Conservation (phyloP, 2,329 filamentous ascomycete genomes). For the Diaporthe sp. region DNA sequence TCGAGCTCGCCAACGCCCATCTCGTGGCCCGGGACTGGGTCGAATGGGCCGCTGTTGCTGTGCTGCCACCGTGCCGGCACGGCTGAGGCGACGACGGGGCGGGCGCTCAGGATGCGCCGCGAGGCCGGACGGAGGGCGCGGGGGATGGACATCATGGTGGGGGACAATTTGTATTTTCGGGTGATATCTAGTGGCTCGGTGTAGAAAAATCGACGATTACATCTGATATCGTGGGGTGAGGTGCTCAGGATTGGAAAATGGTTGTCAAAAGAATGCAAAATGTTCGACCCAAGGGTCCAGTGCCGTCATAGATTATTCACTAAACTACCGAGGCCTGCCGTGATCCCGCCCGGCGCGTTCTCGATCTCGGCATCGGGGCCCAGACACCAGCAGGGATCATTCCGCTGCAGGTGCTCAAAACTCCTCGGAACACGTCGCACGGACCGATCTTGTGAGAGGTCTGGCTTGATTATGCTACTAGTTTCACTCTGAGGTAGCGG, state of each 20-base stretch:
- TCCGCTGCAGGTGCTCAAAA: neutral
- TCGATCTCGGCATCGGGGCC: constrained; percentile 40
- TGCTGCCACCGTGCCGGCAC: constrained; percentile 35
- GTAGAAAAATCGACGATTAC: neutral
- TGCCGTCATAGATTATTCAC: constrained; percentile 41
- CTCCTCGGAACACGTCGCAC: constrained; percentile 14
- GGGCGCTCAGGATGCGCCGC: constrained; percentile 43
- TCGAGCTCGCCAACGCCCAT: constrained; percentile 89
- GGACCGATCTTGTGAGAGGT: neutral
- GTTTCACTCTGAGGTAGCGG: neutral
- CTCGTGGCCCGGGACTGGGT: constrained; percentile 61
- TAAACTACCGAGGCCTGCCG: constrained; percentile 34
- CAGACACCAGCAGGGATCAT: constrained; percentile 31
- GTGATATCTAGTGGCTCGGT: neutral
- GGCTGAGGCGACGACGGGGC: constrained; percentile 33
- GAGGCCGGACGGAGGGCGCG: constrained; percentile 38
- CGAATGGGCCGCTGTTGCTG: constrained; percentile 43
- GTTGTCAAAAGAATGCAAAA: neutral
- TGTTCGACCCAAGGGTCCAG: neutral
- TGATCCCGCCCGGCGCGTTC: constrained; percentile 32
- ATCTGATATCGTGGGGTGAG: neutral
- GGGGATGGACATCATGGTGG: constrained; percentile 36
- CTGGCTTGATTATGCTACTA: neutral
- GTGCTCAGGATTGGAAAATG: neutral
- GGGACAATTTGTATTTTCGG: neutral